Conservation (phyloP, 1,139 yeast genomes). For the Geotrichum histeridarum region DNA sequence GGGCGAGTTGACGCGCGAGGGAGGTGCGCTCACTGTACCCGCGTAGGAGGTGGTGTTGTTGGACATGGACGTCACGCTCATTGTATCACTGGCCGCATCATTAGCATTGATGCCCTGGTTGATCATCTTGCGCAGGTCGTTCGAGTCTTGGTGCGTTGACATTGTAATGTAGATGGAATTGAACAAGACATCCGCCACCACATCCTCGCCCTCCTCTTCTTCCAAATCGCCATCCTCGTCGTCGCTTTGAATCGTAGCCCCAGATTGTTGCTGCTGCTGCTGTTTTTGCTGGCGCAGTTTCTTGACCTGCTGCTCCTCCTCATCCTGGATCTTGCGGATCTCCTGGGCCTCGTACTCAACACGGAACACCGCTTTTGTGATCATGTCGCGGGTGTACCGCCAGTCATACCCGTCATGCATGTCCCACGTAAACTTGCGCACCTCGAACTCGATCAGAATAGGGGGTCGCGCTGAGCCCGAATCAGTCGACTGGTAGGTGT, state of each 20-base stretch:
- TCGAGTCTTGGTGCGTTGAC: slow-evolving; percentile 49
- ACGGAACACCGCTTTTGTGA: slow-evolving; percentile 56
- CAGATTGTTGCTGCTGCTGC: slow-evolving; percentile 7
- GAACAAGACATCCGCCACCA: slow-evolving; percentile 61
- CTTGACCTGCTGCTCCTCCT: slow-evolving; percentile 5
- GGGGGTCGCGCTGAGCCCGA: not conserved
- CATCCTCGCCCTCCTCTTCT: slow-evolving; percentile 31
- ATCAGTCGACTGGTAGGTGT: not conserved
- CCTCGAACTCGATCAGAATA: slow-evolving; percentile 8
- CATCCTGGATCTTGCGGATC: slow-evolving; percentile 25
- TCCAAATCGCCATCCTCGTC: slow-evolving; percentile 15
- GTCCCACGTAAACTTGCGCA: slow-evolving; percentile 41
- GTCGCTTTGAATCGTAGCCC: slow-evolving; percentile 3
- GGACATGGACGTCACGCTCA: slow-evolving; percentile 22
- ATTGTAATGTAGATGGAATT: slow-evolving; percentile 68
- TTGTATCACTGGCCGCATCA: slow-evolving; percentile 33
- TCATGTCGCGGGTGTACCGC: slow-evolving; percentile 66
- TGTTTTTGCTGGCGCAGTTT: slow-evolving; percentile 3
- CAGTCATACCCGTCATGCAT: slow-evolving; percentile 92
- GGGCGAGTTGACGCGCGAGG: slow-evolving; percentile 1
- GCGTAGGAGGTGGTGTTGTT: slow-evolving; percentile 1
- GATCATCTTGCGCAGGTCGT: slow-evolving; percentile 48
- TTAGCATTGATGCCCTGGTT: slow-evolving; percentile 42
- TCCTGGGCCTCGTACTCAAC: slow-evolving; percentile 50
- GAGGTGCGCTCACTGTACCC: not conserved